Percentiles rank a stretch among this genome's conserved stretches.
Evolutionary conservation across 2,329 filamentous ascomycete species (phyloP).

Genomic region (Tolypocladium ovalisporum): DNA sequence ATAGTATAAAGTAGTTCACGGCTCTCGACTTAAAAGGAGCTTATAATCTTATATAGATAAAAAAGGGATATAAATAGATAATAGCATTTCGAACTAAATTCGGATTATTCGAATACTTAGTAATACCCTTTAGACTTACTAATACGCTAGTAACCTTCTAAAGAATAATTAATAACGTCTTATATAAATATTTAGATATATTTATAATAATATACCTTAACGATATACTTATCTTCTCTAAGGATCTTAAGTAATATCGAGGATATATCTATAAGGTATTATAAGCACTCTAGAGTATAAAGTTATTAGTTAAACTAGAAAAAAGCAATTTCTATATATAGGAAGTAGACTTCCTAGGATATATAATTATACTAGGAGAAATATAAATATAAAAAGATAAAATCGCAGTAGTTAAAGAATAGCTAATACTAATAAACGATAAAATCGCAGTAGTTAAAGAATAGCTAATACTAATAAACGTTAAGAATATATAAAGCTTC

Average conservation of each 20-base stretch:
- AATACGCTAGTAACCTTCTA: constrained; percentile 9
- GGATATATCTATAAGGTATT: background rate
- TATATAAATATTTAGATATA: constrained; percentile 4
- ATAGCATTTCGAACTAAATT: constrained; percentile 21
- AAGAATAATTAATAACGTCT: constrained; percentile 1
- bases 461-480: background rate
- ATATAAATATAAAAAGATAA: background rate
- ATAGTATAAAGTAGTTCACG: constrained; percentile 1
- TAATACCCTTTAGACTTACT: constrained; percentile 17
- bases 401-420: background rate
- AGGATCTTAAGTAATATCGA: constrained; percentile 3
- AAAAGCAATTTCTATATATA: background rate
- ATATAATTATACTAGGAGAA: background rate
- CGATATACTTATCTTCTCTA: constrained; percentile 7
- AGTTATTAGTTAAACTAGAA: background rate
- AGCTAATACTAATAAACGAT: background rate
- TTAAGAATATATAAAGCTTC: background rate
- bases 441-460: background rate
- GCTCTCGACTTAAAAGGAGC: background rate
- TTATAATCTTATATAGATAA: background rate
- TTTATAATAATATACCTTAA: constrained; percentile 7
- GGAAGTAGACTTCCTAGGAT: background rate
- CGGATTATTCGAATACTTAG: constrained; percentile 19
- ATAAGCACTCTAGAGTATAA: background rate
- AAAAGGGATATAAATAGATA: constrained; percentile 19